Evolutionary conservation across 371 early-diverging fungal genomes (phyloP), one percentile per base, ranked within the genome.

Genomic region (Nematocida minor): DNA sequence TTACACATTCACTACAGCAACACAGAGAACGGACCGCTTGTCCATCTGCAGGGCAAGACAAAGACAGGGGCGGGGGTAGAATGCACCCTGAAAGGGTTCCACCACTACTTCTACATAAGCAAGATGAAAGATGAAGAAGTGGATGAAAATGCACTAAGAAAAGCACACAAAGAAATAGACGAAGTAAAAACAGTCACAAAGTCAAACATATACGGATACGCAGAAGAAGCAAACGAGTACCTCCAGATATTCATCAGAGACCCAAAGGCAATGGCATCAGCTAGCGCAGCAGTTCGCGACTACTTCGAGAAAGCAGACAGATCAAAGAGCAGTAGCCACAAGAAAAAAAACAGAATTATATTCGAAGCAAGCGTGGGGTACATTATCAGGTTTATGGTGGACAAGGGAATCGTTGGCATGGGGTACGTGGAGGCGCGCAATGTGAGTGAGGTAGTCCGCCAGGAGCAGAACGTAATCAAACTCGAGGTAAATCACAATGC

Each of bases 311-410:
- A 46, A 22, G 60, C 53, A 20, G 53, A 54, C 3, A 29, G 38
- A 20, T 44, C 51, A 32, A 57, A 31, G 6, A 44, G 79, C 14
- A 29, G 44, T 2, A n/a, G n/a, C n/a, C n/a, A n/a, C n/a, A n/a
- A n/a, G n/a, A n/a, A n/a, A n/a, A n/a, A n/a, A n/a, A n/a, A n/a
- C n/a, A 84, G 86, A 80, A 83, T 88, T 14, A 89, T 89, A 0
- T 97, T 88, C 83, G 99, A 99, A 81, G 91, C 91, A 83, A 96
- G 94, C 81, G 81, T 97, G 44, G 89, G 90, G 9, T 95, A 89
- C 84, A 85, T 91, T 0, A 81, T 96, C 25, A 88, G 97, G 32
- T 98, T 96, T 85, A 97, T 98, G 97, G 93, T 95, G 81, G 98
- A 99, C 80, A 86, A 88, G 49, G 87, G 90, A 55, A 83, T 96